Evolutionary conservation across 192 early-diverging fungal genomes (phyloP).

Genomic region (Backusella westeae): DNA sequence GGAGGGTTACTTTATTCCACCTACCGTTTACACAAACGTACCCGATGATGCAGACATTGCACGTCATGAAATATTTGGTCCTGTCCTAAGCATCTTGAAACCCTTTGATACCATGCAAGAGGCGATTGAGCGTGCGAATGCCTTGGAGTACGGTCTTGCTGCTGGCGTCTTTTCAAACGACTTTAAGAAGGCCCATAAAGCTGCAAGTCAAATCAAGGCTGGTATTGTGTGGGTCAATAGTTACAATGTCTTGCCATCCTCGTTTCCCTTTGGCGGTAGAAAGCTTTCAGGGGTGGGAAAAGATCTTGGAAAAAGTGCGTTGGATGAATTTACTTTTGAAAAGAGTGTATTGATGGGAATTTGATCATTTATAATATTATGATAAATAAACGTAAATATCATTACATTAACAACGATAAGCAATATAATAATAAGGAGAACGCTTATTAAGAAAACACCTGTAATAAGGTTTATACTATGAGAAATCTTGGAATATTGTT

Average conservation of each 20-base stretch:
- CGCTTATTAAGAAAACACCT: background rate
- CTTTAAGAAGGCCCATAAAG: conserved; percentile 37
- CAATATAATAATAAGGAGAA: no score
- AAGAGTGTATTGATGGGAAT: conserved; percentile 37
- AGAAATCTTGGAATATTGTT: no score
- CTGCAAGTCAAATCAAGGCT: conserved; percentile 42
- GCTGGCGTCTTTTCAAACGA: conserved; percentile 52
- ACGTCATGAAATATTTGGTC: conserved; percentile 59
- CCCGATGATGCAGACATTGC: conserved; percentile 40
- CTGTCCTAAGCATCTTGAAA: conserved; percentile 49
- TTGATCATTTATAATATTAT: background rate
- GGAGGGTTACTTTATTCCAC: conserved; percentile 55
- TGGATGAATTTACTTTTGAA: conserved; percentile 48
- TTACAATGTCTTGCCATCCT: conserved; percentile 53
- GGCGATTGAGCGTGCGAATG: conserved; percentile 50
- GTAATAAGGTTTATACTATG: background rate
- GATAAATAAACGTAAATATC: background rate
- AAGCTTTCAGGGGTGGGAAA: conserved; percentile 60
- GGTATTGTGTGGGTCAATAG: conserved; percentile 62
- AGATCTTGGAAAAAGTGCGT: conserved; percentile 51
- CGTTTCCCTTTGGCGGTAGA: conserved; percentile 60
- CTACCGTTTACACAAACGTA: conserved; percentile 58
- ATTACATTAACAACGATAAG: background rate
- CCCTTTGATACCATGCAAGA: conserved; percentile 50
- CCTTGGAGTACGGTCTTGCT: conserved; percentile 49